phyloP scores from a whole-genome alignment of 805 yeast genomes.

The Cyberlindnera misumaiensis region DNA sequence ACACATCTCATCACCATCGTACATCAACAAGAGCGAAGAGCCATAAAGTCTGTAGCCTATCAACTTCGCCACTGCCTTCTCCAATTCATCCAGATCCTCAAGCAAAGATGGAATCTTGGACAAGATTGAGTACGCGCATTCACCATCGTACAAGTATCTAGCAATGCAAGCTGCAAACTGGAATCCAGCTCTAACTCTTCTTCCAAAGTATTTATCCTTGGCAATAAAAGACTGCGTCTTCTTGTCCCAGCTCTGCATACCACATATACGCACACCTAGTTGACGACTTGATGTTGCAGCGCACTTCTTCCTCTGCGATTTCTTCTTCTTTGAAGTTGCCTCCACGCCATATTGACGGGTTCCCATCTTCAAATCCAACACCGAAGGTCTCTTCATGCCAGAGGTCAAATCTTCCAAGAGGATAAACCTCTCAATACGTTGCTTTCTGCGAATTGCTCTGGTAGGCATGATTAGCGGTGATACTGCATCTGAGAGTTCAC shows the following conservation, averaged over 20 bases:
- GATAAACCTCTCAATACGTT: slow-evolving; percentile 73
- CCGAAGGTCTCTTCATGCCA: slow-evolving; percentile 81
- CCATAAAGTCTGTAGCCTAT: slow-evolving; percentile 87
- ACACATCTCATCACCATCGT: slow-evolving; percentile 49
- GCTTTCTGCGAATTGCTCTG: slow-evolving; percentile 27
- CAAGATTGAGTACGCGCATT: slow-evolving; percentile 46
- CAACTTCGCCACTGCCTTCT: slow-evolving; percentile 45
- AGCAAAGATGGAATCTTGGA: slow-evolving; percentile 64
- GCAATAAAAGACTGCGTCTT: slow-evolving; percentile 43
- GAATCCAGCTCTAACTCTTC: slow-evolving; percentile 61
- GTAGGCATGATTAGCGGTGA: slow-evolving; percentile 20
- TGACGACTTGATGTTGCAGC: slow-evolving; percentile 67
- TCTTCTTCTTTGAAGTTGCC: slow-evolving; percentile 63
- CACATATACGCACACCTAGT: slow-evolving; percentile 91
- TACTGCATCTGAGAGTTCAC: slow-evolving; percentile 10
- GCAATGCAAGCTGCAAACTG: slow-evolving; percentile 73
- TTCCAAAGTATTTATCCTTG: slow-evolving; percentile 89
- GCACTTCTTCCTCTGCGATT: slow-evolving; percentile 80
- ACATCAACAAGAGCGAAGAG: slow-evolving; percentile 79
- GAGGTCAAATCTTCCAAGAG: slow-evolving; percentile 85
- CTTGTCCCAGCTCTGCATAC: slow-evolving; percentile 79
- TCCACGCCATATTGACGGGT: slow-evolving; percentile 98
- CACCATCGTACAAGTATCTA: slow-evolving; percentile 77
- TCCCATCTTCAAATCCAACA: slow-evolving; percentile 94
- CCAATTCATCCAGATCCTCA: slow-evolving; percentile 51